A percentile compares a stretch with the other conserved stretches of the same genome.
These are phyloP conservation scores for Mortierella claussenii DNA, from an alignment of 192 early-diverging fungal species.

Conservation along the genomic window DNA sequence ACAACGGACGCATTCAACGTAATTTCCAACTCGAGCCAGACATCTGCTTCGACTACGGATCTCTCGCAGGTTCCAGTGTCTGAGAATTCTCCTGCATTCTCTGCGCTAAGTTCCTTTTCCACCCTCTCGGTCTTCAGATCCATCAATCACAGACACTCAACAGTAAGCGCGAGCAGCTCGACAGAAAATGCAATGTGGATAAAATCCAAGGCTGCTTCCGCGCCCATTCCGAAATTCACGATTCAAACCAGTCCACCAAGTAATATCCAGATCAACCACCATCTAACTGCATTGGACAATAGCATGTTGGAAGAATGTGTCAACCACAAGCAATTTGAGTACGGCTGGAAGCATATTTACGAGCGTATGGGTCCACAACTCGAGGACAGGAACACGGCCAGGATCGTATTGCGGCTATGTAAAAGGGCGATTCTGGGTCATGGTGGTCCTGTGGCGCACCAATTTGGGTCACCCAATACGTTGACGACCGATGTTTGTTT, in stretches of 20 bases:
- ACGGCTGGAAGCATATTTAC: slow-evolving; percentile 32
- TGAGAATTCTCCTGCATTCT: not conserved
- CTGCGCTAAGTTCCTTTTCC: not conserved
- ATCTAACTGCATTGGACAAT: slow-evolving; percentile 24
- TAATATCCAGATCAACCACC: slow-evolving; percentile 5
- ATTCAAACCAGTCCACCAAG: not conserved
- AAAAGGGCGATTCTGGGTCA: slow-evolving; percentile 28
- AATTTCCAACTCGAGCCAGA: not conserved
- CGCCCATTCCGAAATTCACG: not conserved
- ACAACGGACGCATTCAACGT: not conserved
- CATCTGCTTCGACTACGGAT: not conserved
- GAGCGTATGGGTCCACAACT: slow-evolving; percentile 40
- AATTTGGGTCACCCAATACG: slow-evolving; percentile 9
- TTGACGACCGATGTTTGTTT: slow-evolving; percentile 16
- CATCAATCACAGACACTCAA: not conserved
- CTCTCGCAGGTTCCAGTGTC: not conserved
- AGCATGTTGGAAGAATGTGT: slow-evolving; percentile 40
- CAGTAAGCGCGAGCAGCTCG: not conserved
- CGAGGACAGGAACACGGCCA: slow-evolving; percentile 29
- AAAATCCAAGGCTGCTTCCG: not conserved
- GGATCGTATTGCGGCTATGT: slow-evolving; percentile 30
- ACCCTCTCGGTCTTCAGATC: not conserved
- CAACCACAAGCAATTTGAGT: slow-evolving; percentile 35
- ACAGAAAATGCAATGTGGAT: too few relatives aligned
- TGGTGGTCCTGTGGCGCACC: slow-evolving; percentile 3